Evolutionary conservation across 768 basidiomycete species (phyloP).

Genomic region (Hericium coralloides): DNA sequence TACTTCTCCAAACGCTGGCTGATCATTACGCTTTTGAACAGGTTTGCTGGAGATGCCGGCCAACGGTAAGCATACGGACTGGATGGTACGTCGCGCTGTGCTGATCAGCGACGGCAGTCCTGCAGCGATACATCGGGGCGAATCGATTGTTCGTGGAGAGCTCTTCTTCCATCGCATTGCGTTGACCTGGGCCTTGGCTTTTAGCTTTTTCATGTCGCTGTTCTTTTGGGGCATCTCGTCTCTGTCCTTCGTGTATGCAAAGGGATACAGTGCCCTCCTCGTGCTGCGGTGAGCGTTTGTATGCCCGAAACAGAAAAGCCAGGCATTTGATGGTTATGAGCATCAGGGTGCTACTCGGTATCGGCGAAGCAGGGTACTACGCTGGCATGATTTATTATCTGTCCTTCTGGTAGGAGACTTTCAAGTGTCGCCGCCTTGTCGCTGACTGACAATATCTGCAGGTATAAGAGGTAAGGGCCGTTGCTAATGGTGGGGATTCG

Average conservation of each 20-base stretch:
- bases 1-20: neutral
- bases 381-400: conserved; percentile 55
- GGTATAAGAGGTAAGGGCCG: conserved; percentile 23
- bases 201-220: conserved; percentile 45
- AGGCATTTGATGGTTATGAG: neutral
- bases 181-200: neutral
- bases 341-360: conserved; percentile 44
- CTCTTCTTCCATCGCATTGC: neutral
- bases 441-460: neutral
- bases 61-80: conserved; percentile 27
- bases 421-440: neutral
- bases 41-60: conserved; percentile 51
- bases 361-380: conserved; percentile 54
- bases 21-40: conserved; percentile 8
- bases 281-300: conserved; percentile 31
- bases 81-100: neutral
- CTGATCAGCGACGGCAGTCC: conserved; percentile 24
- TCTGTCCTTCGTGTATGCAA: conserved; percentile 45
- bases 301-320: neutral
- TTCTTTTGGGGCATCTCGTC: conserved; percentile 46
- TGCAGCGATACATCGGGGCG: conserved; percentile 48
- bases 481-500: neutral
- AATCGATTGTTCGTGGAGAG: conserved; percentile 38
- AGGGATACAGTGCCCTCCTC: conserved; percentile 41
- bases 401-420: conserved; percentile 37